Evolutionary conservation across 2,329 filamentous ascomycete genomes (phyloP).

Genomic region (Penicillium brevicompactum): DNA sequence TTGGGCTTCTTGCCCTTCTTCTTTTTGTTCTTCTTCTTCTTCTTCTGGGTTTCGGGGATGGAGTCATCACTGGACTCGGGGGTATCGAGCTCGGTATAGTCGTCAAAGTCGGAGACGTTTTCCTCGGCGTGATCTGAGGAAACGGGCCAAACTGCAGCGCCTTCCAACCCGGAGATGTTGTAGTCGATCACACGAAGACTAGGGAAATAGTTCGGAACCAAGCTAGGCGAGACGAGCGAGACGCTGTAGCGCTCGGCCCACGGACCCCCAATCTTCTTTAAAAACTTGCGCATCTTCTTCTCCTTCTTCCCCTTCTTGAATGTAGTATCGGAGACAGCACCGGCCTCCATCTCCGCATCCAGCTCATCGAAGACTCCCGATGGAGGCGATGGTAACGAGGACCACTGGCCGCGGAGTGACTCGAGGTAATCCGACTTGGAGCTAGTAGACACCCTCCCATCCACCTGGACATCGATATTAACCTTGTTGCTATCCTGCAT

Average conservation of each 20-base stretch:
- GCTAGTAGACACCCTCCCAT: constrained; percentile 59
- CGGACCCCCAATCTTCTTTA: constrained; percentile 72
- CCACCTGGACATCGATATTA: constrained; percentile 52
- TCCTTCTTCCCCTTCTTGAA: constrained; percentile 49
- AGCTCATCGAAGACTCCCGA: constrained; percentile 17
- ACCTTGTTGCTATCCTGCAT: constrained; percentile 82
- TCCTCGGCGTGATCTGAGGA: neutral
- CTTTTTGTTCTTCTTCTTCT: constrained; percentile 48
- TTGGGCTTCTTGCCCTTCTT: constrained; percentile 58
- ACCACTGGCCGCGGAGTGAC: constrained; percentile 77
- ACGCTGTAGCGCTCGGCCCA: constrained; percentile 85
- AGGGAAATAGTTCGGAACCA: constrained; percentile 92
- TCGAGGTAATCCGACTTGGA: constrained; percentile 79
- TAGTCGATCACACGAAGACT: constrained; percentile 91
- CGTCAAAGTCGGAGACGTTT: neutral
- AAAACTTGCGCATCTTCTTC: constrained; percentile 54
- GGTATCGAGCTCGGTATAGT: neutral
- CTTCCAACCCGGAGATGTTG: constrained; percentile 78
- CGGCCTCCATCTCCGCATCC: constrained; percentile 10
- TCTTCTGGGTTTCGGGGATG: constrained; percentile 15
- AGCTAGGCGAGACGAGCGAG: constrained; percentile 77
- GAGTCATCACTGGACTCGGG: neutral
- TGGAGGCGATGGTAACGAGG: constrained; percentile 66
- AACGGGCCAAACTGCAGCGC: constrained; percentile 43
- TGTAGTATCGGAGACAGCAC: neutral